Percentiles rank a stretch among this genome's conserved stretches.
These are phyloP conservation scores for Ilyonectria mors-panacis DNA, from an alignment of 2,329 filamentous ascomycete genomes.

Conservation along the genomic window DNA sequence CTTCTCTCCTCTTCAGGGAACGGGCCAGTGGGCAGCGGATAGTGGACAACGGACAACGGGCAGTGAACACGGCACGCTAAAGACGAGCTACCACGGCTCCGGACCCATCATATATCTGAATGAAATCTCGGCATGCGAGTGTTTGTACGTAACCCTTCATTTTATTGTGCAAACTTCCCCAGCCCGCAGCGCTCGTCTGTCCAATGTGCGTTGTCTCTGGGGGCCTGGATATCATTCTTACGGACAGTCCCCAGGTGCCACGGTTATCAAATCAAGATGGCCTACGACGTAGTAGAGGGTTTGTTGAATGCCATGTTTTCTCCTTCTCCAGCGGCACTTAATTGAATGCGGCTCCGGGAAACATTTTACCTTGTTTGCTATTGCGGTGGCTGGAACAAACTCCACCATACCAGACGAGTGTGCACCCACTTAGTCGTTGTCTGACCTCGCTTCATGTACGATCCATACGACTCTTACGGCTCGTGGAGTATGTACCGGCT, in stretches of 20 bases:
- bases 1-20: neutral
- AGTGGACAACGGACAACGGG: neutral
- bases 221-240: neutral
- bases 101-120: neutral
- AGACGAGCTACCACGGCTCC: neutral
- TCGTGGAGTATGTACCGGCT: neutral
- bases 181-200: too few species aligned
- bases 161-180: neutral
- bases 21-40: neutral
- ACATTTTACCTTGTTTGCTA: neutral
- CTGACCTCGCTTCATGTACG: neutral
- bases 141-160: constrained; percentile 3
- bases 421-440: neutral
- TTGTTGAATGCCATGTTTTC: neutral
- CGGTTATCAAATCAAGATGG: neutral
- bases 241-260: neutral
- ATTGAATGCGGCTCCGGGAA: neutral
- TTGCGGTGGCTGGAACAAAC: constrained; percentile 1
- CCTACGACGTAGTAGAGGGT: neutral
- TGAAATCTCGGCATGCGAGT: constrained; percentile 5
- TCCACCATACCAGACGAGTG: constrained; percentile 11
- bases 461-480: neutral
- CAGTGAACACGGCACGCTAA: neutral
- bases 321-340: neutral
- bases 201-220: too few species aligned